Conservation (phyloP, 306 rosid genomes). For the Cucumis melo region DNA sequence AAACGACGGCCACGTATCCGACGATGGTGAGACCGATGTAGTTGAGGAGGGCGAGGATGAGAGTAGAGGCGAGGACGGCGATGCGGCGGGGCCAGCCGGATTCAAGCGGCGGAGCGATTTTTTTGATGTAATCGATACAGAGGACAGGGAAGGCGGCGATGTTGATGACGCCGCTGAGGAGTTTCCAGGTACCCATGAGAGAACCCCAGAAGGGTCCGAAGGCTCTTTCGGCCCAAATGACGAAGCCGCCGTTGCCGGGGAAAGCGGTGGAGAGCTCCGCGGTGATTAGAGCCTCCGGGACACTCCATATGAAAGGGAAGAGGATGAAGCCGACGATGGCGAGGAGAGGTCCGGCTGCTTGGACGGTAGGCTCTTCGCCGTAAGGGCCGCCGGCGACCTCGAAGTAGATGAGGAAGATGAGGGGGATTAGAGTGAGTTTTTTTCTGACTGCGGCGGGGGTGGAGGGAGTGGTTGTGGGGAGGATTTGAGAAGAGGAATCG, state of each 20-base stretch:
- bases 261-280: conserved; percentile 11
- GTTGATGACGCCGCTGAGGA: conserved; percentile 8
- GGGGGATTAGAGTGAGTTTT: neutral
- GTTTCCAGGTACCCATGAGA: conserved; percentile 3
- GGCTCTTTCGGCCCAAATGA: conserved; percentile 4
- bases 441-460: neutral
- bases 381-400: conserved; percentile 10
- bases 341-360: conserved; percentile 5
- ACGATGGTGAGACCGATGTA: conserved; percentile 1
- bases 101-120: neutral
- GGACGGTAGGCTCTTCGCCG: conserved; percentile 2
- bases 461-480: neutral
- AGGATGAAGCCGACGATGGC: conserved; percentile 2
- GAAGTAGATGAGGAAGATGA: conserved; percentile 6
- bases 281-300: conserved; percentile 6
- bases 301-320: conserved; percentile 5
- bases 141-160: conserved; percentile 8
- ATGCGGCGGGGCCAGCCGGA: conserved; percentile 6
- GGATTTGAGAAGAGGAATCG: neutral
- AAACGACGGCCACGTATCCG: conserved; percentile 3
- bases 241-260: conserved; percentile 9
- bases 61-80: neutral
- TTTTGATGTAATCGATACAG: conserved; percentile 2
- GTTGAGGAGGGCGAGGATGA: neutral
- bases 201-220: conserved; percentile 11